Evolutionary conservation across 371 early-diverging fungal species (phyloP).

Genomic region (Mucor lusitanicus): DNA sequence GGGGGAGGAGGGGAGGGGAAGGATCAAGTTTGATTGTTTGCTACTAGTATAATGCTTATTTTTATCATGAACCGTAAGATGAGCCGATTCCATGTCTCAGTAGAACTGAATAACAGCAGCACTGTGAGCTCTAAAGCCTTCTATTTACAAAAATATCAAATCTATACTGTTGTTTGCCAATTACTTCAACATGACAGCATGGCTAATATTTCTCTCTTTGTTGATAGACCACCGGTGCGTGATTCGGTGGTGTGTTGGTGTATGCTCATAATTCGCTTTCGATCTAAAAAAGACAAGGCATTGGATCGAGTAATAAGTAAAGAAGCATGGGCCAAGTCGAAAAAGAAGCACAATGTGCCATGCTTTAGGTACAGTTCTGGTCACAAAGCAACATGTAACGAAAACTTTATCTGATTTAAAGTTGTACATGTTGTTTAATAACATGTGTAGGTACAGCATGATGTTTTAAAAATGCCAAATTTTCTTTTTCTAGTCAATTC

Average conservation of each 20-base stretch:
- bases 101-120: too few relatives aligned
- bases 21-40: not conserved
- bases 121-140: too few relatives aligned
- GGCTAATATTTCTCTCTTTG: not conserved
- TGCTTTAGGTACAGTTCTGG: not conserved
- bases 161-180: not conserved
- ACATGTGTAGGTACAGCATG: not conserved
- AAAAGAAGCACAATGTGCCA: not conserved
- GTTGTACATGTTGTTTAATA: not conserved
- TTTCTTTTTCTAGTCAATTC: not conserved
- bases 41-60: not conserved
- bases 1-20: not conserved
- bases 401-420: not conserved
- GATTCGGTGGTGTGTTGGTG: not conserved
- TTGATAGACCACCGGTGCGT: not conserved
- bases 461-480: not conserved
- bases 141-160: not conserved
- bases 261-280: too few relatives aligned
- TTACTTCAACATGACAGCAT: not conserved
- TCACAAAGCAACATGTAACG: not conserved
- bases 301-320: not conserved
- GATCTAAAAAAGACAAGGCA: too few relatives aligned
- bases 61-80: not conserved
- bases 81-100: not conserved
- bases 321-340: not conserved